Percentiles rank a stretch among this genome's conserved stretches.
Evolutionary conservation across 192 early-diverging fungal species (phyloP).

Genomic region (Backusella australiensis): DNA sequence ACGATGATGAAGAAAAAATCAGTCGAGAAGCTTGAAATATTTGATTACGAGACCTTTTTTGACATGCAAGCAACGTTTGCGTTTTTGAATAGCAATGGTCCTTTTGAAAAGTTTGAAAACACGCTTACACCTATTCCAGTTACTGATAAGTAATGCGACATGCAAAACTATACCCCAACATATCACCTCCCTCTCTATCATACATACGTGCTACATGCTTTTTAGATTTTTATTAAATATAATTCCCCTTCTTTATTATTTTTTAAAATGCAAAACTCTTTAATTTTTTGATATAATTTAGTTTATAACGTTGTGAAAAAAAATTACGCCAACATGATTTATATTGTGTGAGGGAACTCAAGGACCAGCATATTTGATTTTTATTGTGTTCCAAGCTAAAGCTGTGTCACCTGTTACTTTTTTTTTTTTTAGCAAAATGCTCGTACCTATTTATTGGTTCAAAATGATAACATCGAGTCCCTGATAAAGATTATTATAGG

Average conservation of each 20-base stretch:
- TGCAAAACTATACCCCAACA: background rate
- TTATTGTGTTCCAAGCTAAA: background rate
- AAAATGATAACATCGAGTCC: background rate
- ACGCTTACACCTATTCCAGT: background rate
- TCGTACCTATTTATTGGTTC: background rate
- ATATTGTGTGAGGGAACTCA: background rate
- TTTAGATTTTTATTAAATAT: background rate
- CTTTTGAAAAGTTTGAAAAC: background rate
- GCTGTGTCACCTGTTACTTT: background rate
- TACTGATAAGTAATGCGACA: background rate
- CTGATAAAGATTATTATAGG: too few relatives aligned
- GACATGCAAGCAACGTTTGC: constrained; percentile 16
- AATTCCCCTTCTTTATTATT: background rate
- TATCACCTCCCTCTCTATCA: background rate
- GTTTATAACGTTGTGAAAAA: background rate
- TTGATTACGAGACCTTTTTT: constrained; percentile 5
- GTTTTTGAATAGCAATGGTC: constrained; percentile 1
- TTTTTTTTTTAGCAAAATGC: background rate
- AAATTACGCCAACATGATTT: background rate
- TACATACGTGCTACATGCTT: background rate
- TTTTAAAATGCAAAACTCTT: background rate
- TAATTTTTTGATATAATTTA: background rate
- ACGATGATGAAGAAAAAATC: too few relatives aligned
- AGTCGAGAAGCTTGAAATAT: constrained; percentile 1
- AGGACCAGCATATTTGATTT: background rate